A percentile compares a stretch with the other conserved stretches of the same genome.
These are phyloP conservation scores for Umbellularia californica DNA, from an alignment of 164 flowering plant species.

Conservation along the genomic window DNA sequence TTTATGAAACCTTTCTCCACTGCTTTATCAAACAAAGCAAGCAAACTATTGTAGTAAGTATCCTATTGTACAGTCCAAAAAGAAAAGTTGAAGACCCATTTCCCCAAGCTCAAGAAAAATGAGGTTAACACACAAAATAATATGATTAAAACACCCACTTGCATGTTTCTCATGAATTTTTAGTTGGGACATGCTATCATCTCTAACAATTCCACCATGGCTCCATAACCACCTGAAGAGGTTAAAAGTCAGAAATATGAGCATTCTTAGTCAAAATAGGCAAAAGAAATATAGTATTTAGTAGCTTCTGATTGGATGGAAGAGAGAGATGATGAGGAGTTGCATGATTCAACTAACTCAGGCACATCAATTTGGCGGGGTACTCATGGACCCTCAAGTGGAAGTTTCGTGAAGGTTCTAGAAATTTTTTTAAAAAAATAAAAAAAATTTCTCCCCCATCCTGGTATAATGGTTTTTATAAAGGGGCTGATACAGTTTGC, in stretches of 20 bases:
- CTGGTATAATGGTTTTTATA: too few relatives aligned
- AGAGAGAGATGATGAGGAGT: slow-evolving; percentile 6
- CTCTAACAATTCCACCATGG: slow-evolving; percentile 43
- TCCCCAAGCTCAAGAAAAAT: background rate
- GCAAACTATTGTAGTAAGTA: slow-evolving; percentile 51
- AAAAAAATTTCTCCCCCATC: too few relatives aligned
- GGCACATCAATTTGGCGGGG: too few relatives aligned
- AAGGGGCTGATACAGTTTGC: too few relatives aligned
- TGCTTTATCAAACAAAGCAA: slow-evolving; percentile 46
- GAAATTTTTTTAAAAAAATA: too few relatives aligned
- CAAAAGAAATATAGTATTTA: background rate
- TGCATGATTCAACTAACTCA: too few relatives aligned
- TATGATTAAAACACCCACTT: slow-evolving; percentile 5
- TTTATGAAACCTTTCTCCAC: slow-evolving; percentile 55
- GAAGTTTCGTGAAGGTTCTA: too few relatives aligned
- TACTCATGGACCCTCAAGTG: too few relatives aligned
- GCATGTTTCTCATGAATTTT: slow-evolving; percentile 44
- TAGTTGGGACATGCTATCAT: slow-evolving; percentile 43
- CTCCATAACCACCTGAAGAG: slow-evolving; percentile 42
- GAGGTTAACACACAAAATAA: background rate
- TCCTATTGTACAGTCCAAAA: slow-evolving; percentile 24
- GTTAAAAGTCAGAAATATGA: slow-evolving; percentile 44
- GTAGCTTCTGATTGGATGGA: background rate
- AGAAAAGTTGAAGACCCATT: background rate
- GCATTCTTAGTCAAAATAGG: slow-evolving; percentile 29